Base-by-base conservation (phyloP, 2,329 filamentous ascomycete genomes). In the Penicillium sp. region DNA sequence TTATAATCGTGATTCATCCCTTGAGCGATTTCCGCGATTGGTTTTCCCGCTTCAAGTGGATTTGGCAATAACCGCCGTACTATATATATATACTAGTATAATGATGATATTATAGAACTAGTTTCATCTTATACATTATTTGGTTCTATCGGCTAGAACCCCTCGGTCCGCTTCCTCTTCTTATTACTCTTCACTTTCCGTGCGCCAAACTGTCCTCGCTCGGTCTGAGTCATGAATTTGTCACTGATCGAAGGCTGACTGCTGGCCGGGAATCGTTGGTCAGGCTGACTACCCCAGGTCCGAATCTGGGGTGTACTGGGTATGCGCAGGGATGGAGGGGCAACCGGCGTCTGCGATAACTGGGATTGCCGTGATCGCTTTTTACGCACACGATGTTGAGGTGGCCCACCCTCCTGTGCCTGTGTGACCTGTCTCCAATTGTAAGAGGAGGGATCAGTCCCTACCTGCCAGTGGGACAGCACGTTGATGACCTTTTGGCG, bases 101-200 rank as follows among this genome's bases (percentile, higher is more conserved):
- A 14, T 13, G 16, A 37, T n/a, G 16, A 37, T n/a, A 37, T 16
- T 37, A 37, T 29, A 29, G 27, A 29, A 29, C 27, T 29, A 11
- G 9, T 29, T 29, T 29, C 9, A 29, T 11, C 9, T 29, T 29
- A 11, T 29, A 29, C 26, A 37, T 9, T 19, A 3, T 37, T 37
- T 37, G 35, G 4, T 37, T 10, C 3, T 39, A n/a, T 37, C 27
- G 48, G 16, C 65, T 70, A 78, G 58, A 78, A 78, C 13, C 75
- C 75, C 27, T 75, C 75, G 21, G 72, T 68, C 52, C 73, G 71
- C 63, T 76, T 77, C 62, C 74, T 77, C 58, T 67, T 74, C 62
- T 73, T 76, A n/a, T 33, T 62, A 47, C 66, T 72, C 48, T 67
- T 67, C 19, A 64, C 60, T 52, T 75, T 68, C 21, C 75, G 67